phyloP scores from a whole-genome alignment of 257 asterid genomes.

The Mentha longifolia region DNA sequence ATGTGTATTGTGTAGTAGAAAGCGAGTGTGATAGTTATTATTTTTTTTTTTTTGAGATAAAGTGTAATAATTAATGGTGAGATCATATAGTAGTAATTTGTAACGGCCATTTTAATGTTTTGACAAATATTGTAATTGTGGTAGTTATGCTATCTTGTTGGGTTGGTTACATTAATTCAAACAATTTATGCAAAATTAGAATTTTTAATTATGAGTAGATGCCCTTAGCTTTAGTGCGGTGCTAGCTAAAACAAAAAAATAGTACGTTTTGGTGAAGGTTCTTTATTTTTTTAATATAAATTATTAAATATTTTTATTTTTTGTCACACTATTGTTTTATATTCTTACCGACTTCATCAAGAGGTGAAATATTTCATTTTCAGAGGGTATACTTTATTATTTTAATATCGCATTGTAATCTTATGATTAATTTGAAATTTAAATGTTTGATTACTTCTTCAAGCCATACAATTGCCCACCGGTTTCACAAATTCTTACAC shows the following conservation, averaged over 20 bases:
- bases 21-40: slow-evolving; percentile 3
- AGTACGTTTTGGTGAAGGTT: background rate
- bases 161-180: background rate
- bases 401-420: too few species aligned
- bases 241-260: background rate
- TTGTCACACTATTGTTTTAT: too few species aligned
- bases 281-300: background rate
- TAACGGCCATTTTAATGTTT: slow-evolving; percentile 21
- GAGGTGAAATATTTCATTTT: too few species aligned
- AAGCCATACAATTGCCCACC: too few species aligned
- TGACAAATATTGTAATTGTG: background rate
- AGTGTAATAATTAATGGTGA: slow-evolving; percentile 19
- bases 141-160: slow-evolving; percentile 14
- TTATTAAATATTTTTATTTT: background rate
- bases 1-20: background rate
- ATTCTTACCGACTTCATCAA: too few species aligned
- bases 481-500: too few species aligned
- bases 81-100: background rate
- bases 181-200: background rate
- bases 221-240: background rate
- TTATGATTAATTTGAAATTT: background rate
- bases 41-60: too few species aligned
- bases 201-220: slow-evolving; percentile 3
- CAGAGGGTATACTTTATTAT: too few species aligned
- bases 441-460: too few species aligned